These are phyloP conservation scores for Hansenula lynferdii DNA, from an alignment of 1,139 yeast species.

Conservation along the genomic window DNA sequence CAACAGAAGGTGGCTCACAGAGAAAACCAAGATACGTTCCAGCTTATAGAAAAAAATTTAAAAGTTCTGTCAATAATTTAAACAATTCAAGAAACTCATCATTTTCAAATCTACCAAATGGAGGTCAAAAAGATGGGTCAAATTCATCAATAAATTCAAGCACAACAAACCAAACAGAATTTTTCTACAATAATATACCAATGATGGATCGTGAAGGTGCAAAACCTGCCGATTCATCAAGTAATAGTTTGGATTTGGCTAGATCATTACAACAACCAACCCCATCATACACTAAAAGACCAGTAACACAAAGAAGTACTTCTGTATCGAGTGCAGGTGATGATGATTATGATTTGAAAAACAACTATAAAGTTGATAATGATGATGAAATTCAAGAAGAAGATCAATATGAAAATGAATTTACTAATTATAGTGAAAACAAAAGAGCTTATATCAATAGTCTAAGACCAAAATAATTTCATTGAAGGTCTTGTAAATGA, in stretches of 20 bases:
- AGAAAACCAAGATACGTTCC: constrained; percentile 28
- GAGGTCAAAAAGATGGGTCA: constrained; percentile 21
- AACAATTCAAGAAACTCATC: constrained; percentile 23
- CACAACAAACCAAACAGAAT: constrained; percentile 20
- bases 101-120: constrained; percentile 19
- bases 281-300: constrained; percentile 17
- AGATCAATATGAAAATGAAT: constrained; percentile 37
- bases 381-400: constrained; percentile 31
- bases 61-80: constrained; percentile 19
- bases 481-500: no score
- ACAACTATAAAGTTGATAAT: constrained; percentile 29
- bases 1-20: background rate
- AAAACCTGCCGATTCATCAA: constrained; percentile 5
- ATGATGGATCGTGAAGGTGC: constrained; percentile 9
- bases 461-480: constrained; percentile 29
- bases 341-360: constrained; percentile 26
- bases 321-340: constrained; percentile 8
- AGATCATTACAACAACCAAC: constrained; percentile 21
- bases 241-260: constrained; percentile 17
- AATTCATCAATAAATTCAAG: constrained; percentile 30
- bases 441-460: constrained; percentile 33
- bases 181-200: constrained; percentile 20
- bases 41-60: constrained; percentile 31
- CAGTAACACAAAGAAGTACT: constrained; percentile 5
- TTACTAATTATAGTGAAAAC: constrained; percentile 33